Evolutionary conservation across 2,329 filamentous ascomycete genomes (phyloP).

Genomic region (Periconia digitata): DNA sequence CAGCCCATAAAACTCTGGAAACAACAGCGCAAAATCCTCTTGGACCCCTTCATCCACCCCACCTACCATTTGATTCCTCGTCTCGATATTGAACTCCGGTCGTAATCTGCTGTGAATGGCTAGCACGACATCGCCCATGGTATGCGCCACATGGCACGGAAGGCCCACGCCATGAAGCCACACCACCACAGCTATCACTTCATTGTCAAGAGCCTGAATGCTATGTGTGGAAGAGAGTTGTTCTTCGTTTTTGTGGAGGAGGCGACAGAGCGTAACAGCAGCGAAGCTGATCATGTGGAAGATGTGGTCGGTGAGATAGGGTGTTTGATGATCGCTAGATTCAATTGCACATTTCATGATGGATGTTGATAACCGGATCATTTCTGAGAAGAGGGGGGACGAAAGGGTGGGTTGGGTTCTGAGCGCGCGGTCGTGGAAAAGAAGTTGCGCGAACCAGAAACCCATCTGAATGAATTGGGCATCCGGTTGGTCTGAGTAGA

Average conservation of each 20-base stretch:
- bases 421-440: conserved; percentile 46
- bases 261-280: conserved; percentile 42
- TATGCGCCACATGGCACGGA: conserved; percentile 47
- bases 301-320: conserved; percentile 50
- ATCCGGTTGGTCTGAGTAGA: conserved; percentile 42
- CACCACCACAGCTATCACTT: conserved; percentile 39
- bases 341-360: conserved; percentile 49
- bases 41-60: conserved; percentile 20
- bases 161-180: conserved; percentile 48
- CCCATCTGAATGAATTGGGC: conserved; percentile 52
- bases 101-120: conserved; percentile 41
- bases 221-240: conserved; percentile 36
- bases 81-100: conserved; percentile 21
- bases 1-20: conserved; percentile 23
- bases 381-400: conserved; percentile 44
- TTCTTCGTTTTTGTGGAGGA: conserved; percentile 43
- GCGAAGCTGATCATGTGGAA: conserved; percentile 53
- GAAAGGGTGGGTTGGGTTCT: conserved; percentile 33
- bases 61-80: conserved; percentile 14
- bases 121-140: conserved; percentile 43
- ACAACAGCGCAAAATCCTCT: conserved; percentile 21
- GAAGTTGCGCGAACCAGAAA: conserved; percentile 48
- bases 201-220: conserved; percentile 35
- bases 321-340: conserved; percentile 48
- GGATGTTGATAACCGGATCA: conserved; percentile 44